phyloP scores from a whole-genome alignment of 768 basidiomycete species.

The Coprinopsis strossmayeri region DNA sequence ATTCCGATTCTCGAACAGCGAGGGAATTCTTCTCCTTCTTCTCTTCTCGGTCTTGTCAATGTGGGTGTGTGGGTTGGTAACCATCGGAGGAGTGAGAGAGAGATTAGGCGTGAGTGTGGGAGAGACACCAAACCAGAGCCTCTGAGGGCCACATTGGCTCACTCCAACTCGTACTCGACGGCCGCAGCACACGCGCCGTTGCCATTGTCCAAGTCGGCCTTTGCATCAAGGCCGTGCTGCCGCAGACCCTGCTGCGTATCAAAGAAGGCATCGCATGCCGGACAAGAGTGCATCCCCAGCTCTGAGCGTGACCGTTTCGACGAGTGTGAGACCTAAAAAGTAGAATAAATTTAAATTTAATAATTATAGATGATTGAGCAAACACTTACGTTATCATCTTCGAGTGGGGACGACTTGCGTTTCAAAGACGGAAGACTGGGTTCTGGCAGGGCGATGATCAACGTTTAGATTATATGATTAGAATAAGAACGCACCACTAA shows the following conservation, averaged over 20 bases:
- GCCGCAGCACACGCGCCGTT: constrained; percentile 69
- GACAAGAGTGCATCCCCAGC: constrained; percentile 55
- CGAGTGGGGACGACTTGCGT: constrained; percentile 47
- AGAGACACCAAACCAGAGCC: neutral
- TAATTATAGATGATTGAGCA: neutral
- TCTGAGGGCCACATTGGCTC: constrained; percentile 5
- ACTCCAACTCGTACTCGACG: constrained; percentile 69
- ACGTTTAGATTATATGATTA: no score
- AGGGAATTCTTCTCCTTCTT: no score
- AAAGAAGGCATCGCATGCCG: constrained; percentile 70
- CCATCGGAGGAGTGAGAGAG: neutral
- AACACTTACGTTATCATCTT: constrained; percentile 31
- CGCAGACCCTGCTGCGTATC: constrained; percentile 50
- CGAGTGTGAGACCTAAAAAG: constrained; percentile 39
- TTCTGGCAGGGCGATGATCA: no score
- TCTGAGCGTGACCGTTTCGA: constrained; percentile 53
- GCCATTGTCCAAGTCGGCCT: no score
- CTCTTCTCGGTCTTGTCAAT: neutral
- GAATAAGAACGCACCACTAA: constrained; percentile 37
- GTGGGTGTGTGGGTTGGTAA: neutral
- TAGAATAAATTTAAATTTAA: constrained; percentile 3
- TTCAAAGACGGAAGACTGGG: constrained; percentile 40
- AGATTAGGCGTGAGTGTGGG: neutral
- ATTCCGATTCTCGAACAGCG: no score
- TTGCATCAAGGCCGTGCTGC: constrained; percentile 50